Conservation (phyloP, 1,284 basidiomycete genomes). For the Leccinum pachyderme region DNA sequence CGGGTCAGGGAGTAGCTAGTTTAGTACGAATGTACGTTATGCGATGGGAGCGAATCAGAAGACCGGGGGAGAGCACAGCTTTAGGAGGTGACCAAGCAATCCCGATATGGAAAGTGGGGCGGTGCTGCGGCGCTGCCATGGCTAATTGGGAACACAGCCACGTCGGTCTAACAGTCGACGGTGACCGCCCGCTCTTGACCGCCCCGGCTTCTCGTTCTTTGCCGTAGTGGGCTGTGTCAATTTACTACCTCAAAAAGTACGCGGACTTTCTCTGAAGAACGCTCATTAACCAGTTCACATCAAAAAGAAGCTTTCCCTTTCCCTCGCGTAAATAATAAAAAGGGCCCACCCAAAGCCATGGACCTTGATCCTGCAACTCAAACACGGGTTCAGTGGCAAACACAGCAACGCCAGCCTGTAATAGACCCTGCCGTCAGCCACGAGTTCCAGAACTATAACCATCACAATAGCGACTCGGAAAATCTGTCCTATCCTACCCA, state of each 20-base stretch:
- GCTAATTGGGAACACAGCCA: constrained; percentile 36
- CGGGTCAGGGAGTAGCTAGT: constrained; percentile 11
- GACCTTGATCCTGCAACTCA: constrained; percentile 32
- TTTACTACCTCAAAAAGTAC: constrained; percentile 18
- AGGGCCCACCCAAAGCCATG: constrained; percentile 28
- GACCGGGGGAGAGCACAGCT: constrained; percentile 18
- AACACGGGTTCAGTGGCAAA: constrained; percentile 36
- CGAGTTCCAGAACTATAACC: constrained; percentile 32
- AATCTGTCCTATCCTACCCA: constrained; percentile 24
- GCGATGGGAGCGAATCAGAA: constrained; percentile 13
- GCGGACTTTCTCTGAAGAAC: constrained; percentile 29
- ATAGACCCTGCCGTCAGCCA: constrained; percentile 35
- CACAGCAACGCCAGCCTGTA: constrained; percentile 33
- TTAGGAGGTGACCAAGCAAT: constrained; percentile 13
- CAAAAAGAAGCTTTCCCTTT: constrained; percentile 34
- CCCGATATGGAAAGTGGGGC: constrained; percentile 23
- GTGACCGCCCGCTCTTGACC: not conserved
- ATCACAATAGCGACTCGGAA: constrained; percentile 29
- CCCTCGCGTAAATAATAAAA: constrained; percentile 40
- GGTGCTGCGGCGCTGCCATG: constrained; percentile 34
- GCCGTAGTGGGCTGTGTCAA: constrained; percentile 23
- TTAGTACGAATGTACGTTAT: constrained; percentile 2
- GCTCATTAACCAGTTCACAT: constrained; percentile 34
- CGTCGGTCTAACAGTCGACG: constrained; percentile 12
- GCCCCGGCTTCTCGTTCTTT: constrained; percentile 13